Evolutionary conservation across 495 filamentous ascomycete species (phyloP), one percentile per base, ranked within the genome.

Genomic region (Talaromyces nanjingensis): DNA sequence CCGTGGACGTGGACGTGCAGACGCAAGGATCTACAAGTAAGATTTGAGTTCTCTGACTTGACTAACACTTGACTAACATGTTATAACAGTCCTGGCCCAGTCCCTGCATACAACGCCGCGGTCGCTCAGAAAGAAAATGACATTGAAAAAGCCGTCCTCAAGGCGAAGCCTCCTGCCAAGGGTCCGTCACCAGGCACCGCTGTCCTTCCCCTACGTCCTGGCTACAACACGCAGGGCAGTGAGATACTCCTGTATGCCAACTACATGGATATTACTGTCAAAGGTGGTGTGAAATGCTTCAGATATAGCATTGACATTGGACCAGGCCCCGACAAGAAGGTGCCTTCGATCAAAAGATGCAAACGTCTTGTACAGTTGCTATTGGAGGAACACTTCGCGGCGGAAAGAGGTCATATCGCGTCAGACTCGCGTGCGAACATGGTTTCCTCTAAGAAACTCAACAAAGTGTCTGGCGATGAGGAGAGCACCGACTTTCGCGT

Each of bases 171-270:
- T 8, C 12, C 11, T 31, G 12, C 34, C 12, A 34, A 25, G 6
- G 31, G n/a, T 22, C n/a, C 45, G 3, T 6, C 34, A n/a, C n/a
- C 33, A 2, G 12, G 18, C 18, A 7, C 20, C 9, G 6, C 59
- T 31, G 27, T 16, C 1, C 31, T 64, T 29, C 62, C 62, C 58
- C 31, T 34, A 1, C 81, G 87, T 7, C 88, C 88, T n/a, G 81
- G 77, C 3, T 89, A 82, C 68, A 86, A 87, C 47, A 84, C 76
- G 1, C 64, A 64, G 14, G 88, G 88, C 18, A 70, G 34, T 6
- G 58, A 70, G 18, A 74, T 87, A 4, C 70, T 72, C 6, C 76
- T 91, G 0, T 88, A 83, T 78, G 79, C 88, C 39, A 91, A 91
- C 70, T 88, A 87, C 63, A 84, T 89, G 65, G 73, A 80, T 3